These are phyloP conservation scores for Backusella sp. DNA, from an alignment of 192 early-diverging fungal genomes.

Conservation along the genomic window DNA sequence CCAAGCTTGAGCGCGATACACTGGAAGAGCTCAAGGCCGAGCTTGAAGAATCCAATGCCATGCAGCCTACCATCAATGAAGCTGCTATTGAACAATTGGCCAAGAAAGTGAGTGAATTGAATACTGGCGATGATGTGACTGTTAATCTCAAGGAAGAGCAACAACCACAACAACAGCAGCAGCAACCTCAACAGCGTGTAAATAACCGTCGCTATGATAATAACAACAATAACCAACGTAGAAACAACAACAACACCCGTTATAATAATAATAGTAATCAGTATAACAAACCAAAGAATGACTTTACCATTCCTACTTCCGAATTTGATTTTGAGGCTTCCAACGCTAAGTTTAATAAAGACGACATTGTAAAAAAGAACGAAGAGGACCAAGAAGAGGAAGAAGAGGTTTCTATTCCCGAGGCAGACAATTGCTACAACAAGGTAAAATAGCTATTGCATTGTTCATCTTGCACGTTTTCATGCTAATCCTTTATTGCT, in stretches of 20 bases:
- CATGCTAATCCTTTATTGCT: conserved; percentile 69
- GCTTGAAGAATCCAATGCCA: conserved; percentile 4
- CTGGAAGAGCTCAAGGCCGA: conserved; percentile 32
- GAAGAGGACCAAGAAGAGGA: conserved; percentile 46
- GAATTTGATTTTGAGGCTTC: conserved; percentile 96
- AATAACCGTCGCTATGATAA: conserved; percentile 7
- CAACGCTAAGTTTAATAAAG: conserved; percentile 63
- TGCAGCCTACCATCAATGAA: conserved; percentile 23
- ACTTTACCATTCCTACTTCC: conserved; percentile 53
- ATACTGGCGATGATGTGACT: conserved; percentile 26
- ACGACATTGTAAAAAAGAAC: conserved; percentile 55
- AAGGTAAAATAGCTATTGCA: conserved; percentile 39
- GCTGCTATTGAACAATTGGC: conserved; percentile 53
- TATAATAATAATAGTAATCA: background rate
- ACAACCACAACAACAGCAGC: background rate
- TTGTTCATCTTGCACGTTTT: background rate
- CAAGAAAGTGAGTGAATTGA: conserved; percentile 56
- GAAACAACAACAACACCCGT: background rate
- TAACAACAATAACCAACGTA: conserved; percentile 6
- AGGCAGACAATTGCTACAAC: conserved; percentile 68
- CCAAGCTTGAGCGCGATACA: conserved; percentile 35
- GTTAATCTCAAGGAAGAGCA: background rate
- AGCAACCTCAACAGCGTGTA: background rate
- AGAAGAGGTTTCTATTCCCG: conserved; percentile 53
- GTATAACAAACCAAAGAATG: conserved; percentile 1